These are phyloP conservation scores for Paxillus rubicundulus DNA, from an alignment of 768 basidiomycete genomes.

Conservation along the genomic window DNA sequence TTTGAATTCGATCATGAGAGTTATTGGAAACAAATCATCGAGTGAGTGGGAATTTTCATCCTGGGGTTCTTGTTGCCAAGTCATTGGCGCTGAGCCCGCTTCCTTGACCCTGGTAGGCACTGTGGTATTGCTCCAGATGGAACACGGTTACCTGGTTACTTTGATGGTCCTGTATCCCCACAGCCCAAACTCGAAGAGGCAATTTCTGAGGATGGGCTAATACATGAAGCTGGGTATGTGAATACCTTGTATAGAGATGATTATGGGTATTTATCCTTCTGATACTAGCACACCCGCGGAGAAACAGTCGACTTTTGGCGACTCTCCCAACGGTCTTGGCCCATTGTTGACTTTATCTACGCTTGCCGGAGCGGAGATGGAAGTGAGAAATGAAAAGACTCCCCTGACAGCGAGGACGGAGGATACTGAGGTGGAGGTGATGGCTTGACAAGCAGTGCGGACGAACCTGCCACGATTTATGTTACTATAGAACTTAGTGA, in stretches of 20 bases:
- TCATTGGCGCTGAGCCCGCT: neutral
- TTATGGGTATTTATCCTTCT: too few species aligned
- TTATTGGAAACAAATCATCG: slow-evolving; percentile 79
- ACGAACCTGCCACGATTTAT: neutral
- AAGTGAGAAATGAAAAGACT: neutral
- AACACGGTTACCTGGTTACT: slow-evolving; percentile 38
- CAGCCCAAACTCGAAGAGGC: neutral
- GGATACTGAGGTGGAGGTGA: neutral
- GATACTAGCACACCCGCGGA: too few species aligned
- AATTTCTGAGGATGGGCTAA: neutral
- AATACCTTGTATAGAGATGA: neutral
- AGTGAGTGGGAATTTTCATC: slow-evolving; percentile 40
- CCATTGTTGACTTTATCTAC: neutral
- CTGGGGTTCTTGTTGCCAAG: neutral
- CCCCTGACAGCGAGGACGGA: neutral
- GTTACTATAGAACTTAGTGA: too few species aligned
- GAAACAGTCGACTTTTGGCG: too few species aligned
- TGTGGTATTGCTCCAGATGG: slow-evolving; percentile 59
- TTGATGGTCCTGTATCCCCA: slow-evolving; percentile 21
- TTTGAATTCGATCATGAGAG: slow-evolving; percentile 69
- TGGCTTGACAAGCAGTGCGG: neutral
- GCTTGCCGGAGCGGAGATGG: neutral
- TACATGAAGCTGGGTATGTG: neutral
- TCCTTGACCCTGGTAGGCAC: slow-evolving; percentile 35
- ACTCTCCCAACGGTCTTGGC: neutral